Conservation (phyloP, 345 rosid species). For the Gossypium longicalyx region DNA sequence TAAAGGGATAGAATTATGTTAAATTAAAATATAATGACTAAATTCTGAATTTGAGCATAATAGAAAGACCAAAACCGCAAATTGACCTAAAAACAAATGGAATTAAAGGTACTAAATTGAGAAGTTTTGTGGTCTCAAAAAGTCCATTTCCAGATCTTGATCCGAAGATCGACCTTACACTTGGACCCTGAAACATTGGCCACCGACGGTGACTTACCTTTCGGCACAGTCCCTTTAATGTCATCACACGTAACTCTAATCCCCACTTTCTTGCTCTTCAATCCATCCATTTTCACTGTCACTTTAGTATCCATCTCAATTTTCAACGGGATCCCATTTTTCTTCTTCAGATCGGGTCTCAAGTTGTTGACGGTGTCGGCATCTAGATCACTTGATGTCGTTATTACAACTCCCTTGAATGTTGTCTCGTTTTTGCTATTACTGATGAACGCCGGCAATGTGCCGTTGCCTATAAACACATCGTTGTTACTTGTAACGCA, state of each 20-base stretch:
- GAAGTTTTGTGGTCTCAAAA: conserved; percentile 23
- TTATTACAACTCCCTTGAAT: conserved; percentile 48
- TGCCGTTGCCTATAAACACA: conserved; percentile 62
- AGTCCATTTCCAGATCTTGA: conserved; percentile 92
- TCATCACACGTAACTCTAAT: conserved; percentile 70
- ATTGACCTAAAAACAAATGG: too few relatives aligned
- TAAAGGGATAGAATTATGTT: too few relatives aligned
- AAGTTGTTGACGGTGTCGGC: conserved; percentile 49
- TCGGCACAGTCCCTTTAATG: conserved; percentile 60
- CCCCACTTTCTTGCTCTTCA: conserved; percentile 70
- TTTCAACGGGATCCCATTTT: conserved; percentile 40
- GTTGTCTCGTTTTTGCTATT: conserved; percentile 54
- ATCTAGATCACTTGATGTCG: conserved; percentile 59
- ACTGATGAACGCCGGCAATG: conserved; percentile 52
- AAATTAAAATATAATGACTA: too few relatives aligned
- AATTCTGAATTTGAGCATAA: too few relatives aligned
- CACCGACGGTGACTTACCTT: conserved; percentile 60
- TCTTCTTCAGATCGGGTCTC: conserved; percentile 72
- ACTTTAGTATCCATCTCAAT: conserved; percentile 62
- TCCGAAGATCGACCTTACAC: conserved; percentile 77
- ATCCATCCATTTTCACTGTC: conserved; percentile 47
- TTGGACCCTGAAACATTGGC: conserved; percentile 44
- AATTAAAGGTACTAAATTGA: background rate
- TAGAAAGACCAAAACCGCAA: too few relatives aligned
- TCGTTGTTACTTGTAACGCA: conserved; percentile 30